Evolutionary conservation across 2,329 filamentous ascomycete genomes (phyloP), one percentile per base, ranked within the genome.

Genomic region (Kalmusia sp.): DNA sequence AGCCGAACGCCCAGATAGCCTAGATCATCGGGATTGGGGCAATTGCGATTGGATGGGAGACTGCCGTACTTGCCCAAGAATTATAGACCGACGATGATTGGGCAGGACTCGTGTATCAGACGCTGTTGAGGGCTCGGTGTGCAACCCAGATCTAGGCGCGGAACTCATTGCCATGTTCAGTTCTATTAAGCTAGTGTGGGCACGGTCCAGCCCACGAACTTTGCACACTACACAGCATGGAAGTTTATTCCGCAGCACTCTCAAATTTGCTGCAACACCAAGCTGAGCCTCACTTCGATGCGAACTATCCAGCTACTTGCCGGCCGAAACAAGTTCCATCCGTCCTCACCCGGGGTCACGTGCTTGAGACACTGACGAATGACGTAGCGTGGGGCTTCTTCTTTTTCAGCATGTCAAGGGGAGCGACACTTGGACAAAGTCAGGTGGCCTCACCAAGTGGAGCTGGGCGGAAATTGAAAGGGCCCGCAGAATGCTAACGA

Each of bases 111-210:
- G n/a, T 9, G 7, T 14, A 5, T 12, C 11, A 44, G 41, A 12
- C 28, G 22, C 6, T 33, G 27, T 44, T 44, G 27, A 33, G 41
- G 19, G 2, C 19, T 30, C n/a, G 25, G 27, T 30, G 17, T 27
- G 27, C 24, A 15, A 11, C n/a, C 15, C 28, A 44, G 41, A 22
- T 12, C 28, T 30, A 12, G 28, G 24, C 15, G 41, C 41, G 41
- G 41, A 15, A 24, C 34, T 44, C 41, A 44, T 12, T 44, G 41
- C 41, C 27, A 44, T 34, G 19, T 44, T n/a, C n/a, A n/a, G n/a
- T n/a, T 33, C 24, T 33, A 14, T 33, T 9, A 3, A 14, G 11
- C 8, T 6, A n/a, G n/a, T n/a, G n/a, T n/a, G 17, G 28, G 28
- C 41, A 34, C 41, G 41, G 19, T n/a, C 28, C 28, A 12, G 17